Percentiles rank a stretch among this genome's conserved stretches.
Evolutionary conservation across 2,329 filamentous ascomycete species (phyloP).

Genomic region (Trichoderma koningii): DNA sequence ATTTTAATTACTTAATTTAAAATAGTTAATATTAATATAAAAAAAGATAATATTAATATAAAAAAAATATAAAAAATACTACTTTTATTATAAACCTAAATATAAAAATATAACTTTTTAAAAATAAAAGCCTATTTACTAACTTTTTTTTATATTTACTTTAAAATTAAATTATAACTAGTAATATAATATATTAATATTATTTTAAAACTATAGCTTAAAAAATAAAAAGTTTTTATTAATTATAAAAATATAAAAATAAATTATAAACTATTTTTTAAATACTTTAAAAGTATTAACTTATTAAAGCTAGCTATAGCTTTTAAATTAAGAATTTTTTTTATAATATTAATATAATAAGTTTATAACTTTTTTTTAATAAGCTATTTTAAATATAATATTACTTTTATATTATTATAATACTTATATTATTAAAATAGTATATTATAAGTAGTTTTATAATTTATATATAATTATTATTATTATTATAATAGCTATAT

Average conservation of each 20-base stretch:
- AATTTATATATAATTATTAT: background rate
- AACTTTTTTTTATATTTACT: background rate
- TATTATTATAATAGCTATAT: background rate
- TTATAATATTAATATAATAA: background rate
- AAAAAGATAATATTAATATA: background rate
- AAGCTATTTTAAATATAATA: background rate
- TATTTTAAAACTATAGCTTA: background rate
- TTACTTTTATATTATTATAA: too few species aligned
- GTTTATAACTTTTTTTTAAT: background rate
- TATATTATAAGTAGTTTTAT: too few species aligned
- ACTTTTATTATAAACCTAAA: too few species aligned
- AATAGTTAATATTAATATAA: too few species aligned
- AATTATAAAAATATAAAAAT: background rate
- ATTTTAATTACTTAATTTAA: background rate
- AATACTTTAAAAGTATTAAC: background rate
- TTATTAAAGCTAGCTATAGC: background rate
- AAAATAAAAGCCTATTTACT: background rate
- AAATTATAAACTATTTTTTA: background rate
- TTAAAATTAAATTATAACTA: background rate
- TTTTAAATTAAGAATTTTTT: background rate
- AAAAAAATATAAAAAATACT: too few species aligned
- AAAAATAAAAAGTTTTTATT: background rate
- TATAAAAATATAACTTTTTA: too few species aligned
- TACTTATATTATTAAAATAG: too few species aligned
- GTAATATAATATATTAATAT: background rate